phyloP scores from a whole-genome alignment of 768 basidiomycete species.

The Suillus hirtellus region DNA sequence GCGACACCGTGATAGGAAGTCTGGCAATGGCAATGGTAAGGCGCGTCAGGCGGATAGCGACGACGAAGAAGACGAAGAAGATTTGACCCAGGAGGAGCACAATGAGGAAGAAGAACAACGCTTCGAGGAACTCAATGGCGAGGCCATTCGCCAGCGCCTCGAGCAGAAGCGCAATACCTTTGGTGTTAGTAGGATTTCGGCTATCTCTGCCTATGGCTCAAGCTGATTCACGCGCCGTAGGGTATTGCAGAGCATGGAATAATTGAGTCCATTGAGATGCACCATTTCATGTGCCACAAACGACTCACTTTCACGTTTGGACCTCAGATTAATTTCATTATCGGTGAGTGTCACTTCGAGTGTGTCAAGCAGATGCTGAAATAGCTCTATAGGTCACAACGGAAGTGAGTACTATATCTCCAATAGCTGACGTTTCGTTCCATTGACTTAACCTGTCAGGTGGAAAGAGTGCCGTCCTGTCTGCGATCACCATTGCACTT shows the following conservation, averaged over 20 bases:
- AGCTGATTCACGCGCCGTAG: constrained; percentile 39
- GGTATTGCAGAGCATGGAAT: constrained; percentile 84
- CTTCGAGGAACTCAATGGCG: constrained; percentile 64
- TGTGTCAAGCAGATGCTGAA: constrained; percentile 8
- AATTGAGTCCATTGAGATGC: constrained; percentile 82
- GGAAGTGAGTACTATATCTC: constrained; percentile 66
- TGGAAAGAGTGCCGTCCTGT: constrained; percentile 92
- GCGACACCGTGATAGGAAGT: constrained; percentile 27
- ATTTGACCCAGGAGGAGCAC: constrained; percentile 36
- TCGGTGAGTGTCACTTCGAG: constrained; percentile 51
- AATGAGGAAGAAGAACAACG: constrained; percentile 61
- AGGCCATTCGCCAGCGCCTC: constrained; percentile 54
- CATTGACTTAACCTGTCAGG: constrained; percentile 46
- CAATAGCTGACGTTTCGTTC: not conserved
- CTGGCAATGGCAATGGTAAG: constrained; percentile 36
- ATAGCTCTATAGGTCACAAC: constrained; percentile 66
- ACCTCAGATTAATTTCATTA: constrained; percentile 96
- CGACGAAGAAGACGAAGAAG: constrained; percentile 33
- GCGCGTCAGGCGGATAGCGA: constrained; percentile 31
- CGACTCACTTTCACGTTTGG: constrained; percentile 83
- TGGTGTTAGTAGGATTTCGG: constrained; percentile 49
- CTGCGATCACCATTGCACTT: constrained; percentile 89
- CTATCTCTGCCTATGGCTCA: constrained; percentile 12
- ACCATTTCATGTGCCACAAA: constrained; percentile 96
- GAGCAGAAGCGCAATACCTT: constrained; percentile 43